Evolutionary conservation across 306 rosid species (phyloP), one percentile per base, ranked within the genome.

Genomic region (Hippophae rhamnoides): DNA sequence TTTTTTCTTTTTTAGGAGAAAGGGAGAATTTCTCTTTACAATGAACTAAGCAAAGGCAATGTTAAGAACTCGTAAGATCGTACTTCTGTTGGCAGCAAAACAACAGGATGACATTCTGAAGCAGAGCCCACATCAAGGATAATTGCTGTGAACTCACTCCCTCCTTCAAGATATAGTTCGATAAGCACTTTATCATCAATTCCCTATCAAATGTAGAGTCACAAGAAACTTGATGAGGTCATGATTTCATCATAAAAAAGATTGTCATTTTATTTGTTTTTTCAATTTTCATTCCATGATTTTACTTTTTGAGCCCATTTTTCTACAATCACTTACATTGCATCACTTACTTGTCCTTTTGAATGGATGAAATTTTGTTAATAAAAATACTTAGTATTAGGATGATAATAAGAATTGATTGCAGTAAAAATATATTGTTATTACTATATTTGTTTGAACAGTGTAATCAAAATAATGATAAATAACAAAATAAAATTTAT

Each of bases 61-160:
- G 14, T 12, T 68, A 61, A 61, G 8, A 25, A 71, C 58, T 47
- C 47, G 52, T 68, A 85, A 25, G 69, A 56, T 47, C 47, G 54
- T 68, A 85, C 98, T 90, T 90, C 96, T 27, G 96, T 90, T 70
- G 96, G 98, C 52, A 90, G 82, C 63, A 90, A 76, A 9, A 79
- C 95, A 70, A 90, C 96, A 65, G 98, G 96, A 67, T 58, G 81
- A 59, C 78, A 54, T 76, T 87, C 80, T 60, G 69, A 72, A 76
- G 83, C 89, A 67, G 87, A 78, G 67, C 96, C 96, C 27, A 90
- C 94, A 65, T 87, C 98, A 67, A 90, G 94, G 69, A 90, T 87
- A 66, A 90, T 87, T 58, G 96, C 89, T 6, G 98, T 90, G 80
- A 90, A 90, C 74, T 90, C 98, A 76, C 84, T 85, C 63, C 98